Base-by-base conservation (phyloP, 2,329 filamentous ascomycete species). In the Talaromyces sp. region DNA sequence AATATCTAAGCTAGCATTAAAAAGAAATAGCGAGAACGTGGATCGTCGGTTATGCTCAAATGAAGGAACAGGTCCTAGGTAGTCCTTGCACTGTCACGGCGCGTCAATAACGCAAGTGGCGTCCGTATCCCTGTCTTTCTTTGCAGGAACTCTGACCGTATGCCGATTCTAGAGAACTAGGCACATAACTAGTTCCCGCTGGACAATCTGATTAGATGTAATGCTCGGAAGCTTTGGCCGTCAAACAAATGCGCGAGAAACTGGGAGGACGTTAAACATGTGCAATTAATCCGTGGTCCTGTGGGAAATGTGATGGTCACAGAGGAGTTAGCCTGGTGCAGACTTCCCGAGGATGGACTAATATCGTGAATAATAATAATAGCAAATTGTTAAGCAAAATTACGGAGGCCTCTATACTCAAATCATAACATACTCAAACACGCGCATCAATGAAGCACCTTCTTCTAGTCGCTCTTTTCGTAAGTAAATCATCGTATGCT, bases 31-130 rank as follows among this genome's bases (percentile, higher is more conserved):
- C 25, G 25, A 28, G 25, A 28, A 28, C 3, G 25, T n/a, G n/a
- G n/a, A n/a, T n/a, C n/a, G n/a, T n/a, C n/a, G 89, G 88, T 55
- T 91, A 88, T 68, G 87, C 88, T 21, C 80, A 86, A 31, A 71
- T 88, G 46, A 89, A 85, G 13, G 82, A 82, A 2, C 88, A 89
- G n/a, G n/a, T n/a, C n/a, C n/a, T n/a, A n/a, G n/a, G n/a, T n/a
- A n/a, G n/a, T n/a, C n/a, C n/a, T n/a, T n/a, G n/a, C n/a, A n/a
- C n/a, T n/a, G n/a, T n/a, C n/a, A n/a, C n/a, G n/a, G 87, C 84
- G 28, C 85, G 87, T 0, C 82, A 90, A 91, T 74, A 90, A 90
- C 65, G 84, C 87, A 9, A 86, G 83, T 1, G 83, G 80, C 37
- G 88, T 87, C 0, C 81, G 88, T 50, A 84, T 83, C 0, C 88